Evolutionary conservation across 345 rosid species (phyloP), one percentile per base, ranked within the genome.

Genomic region (Gossypium turneri): DNA sequence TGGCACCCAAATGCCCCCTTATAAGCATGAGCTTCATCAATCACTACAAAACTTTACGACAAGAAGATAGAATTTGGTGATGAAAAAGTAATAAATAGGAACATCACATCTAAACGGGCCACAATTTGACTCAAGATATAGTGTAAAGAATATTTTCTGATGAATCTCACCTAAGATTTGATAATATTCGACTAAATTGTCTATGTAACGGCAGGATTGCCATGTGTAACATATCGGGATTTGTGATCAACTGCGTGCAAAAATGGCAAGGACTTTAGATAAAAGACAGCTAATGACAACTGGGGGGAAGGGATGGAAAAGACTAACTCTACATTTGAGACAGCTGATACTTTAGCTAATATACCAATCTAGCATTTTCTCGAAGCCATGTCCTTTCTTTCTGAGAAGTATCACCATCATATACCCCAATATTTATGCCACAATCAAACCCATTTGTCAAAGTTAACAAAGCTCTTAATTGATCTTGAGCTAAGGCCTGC

Each of bases 1-100:
- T 94, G 98, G 74, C 97, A 94, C 75, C 98, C 98, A 81, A 94
- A 92, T 81, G 98, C 94, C 81, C 98, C 98, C 79, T 89, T 92
- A 78, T 94, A 94, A 76, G 84, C 78, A 88, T 94, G 98, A 82
- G 98, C 94, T 88, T 94, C 98, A 86, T 94, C 98, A 79, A 92
- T 84, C 77, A 94, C 92, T 74, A 94, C 81, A 81, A 83, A 94
- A 86, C 98, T 94, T 79, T 73, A 48, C 48, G 50, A 50, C 43
- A 63, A 64, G 53, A 76, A 67, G 45, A 72, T 44, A 51, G 5
- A 75, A 76, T 17, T 76, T 52, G 9, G 10, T 45, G 34, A 74
- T 45, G 29, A 44, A n/a, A 43, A 55, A 67, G 38, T 57, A 38
- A 57, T 53, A 67, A 11, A 34, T 66, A 20, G 41, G 25, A 67